Percentiles rank a stretch among this genome's conserved stretches.
phyloP scores from a whole-genome alignment of 306 rosid species.

The Nissolia schottii region DNA sequence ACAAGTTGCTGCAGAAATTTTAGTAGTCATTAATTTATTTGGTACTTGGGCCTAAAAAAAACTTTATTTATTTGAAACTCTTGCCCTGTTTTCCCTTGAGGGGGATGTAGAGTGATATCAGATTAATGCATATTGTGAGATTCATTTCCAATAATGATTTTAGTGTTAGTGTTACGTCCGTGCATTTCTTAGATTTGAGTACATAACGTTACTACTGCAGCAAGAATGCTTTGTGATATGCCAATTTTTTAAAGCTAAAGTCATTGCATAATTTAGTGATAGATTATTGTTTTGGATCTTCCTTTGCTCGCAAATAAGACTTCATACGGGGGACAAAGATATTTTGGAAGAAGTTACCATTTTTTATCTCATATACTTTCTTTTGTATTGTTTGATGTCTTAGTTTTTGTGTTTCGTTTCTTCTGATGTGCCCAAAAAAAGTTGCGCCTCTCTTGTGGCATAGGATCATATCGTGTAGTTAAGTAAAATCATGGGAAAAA shows the following conservation, averaged over 20 bases:
- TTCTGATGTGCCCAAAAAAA: too few relatives aligned
- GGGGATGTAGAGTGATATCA: conserved; percentile 42
- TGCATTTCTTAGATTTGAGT: background rate
- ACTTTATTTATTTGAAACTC: conserved; percentile 24
- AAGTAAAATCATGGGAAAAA: background rate
- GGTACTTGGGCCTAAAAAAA: background rate
- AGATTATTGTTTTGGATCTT: background rate
- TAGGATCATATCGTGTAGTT: background rate
- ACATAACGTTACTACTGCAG: background rate
- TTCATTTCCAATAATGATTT: conserved; percentile 32
- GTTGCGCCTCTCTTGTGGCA: too few relatives aligned
- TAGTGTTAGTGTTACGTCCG: background rate
- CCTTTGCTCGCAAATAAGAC: background rate
- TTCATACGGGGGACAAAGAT: background rate
- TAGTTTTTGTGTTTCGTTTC: too few relatives aligned
- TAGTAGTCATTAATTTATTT: conserved; percentile 24
- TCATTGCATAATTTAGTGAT: background rate
- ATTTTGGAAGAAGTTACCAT: background rate
- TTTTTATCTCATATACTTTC: too few relatives aligned
- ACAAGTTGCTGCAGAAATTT: conserved; percentile 31
- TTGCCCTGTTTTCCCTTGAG: conserved; percentile 37
- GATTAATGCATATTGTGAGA: conserved; percentile 35
- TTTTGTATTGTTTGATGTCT: background rate
- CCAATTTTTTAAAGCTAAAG: background rate
- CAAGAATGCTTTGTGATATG: background rate